Base-by-base conservation (phyloP, 345 rosid species). In the Hypericum androsaemum region DNA sequence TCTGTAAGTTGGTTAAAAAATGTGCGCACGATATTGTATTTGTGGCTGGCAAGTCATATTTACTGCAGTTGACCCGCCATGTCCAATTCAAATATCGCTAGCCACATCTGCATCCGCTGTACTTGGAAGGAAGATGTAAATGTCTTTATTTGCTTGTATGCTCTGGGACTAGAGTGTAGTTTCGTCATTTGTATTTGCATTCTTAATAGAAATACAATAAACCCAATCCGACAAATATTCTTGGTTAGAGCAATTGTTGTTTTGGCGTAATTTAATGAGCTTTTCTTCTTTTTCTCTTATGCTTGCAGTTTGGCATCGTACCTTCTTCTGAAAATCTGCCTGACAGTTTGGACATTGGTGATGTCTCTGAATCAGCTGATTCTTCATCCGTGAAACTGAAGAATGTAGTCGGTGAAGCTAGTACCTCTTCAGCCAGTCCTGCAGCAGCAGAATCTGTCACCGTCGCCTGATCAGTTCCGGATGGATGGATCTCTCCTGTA, bases 321-420 rank as follows among this genome's bases (percentile, higher is more conserved):
- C 95, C 80, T 59, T 74, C 78, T 47, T 52, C 80, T 13, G 86
- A 68, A 72, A 75, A 64, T 54, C 94, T 89, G 48, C 96, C 92
- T 0, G 96, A 86, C 50, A 71, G 83, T 10, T 64, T 86, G 70
- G 97, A 86, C 69, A 89, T 84, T 40, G 88, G 96, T 7, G 98
- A 89, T 60, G 76, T 80, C 11, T 64, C 84, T 16, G 96, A 78
- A 58, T 54, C 68, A 0, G 61, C 63, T 2, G 72, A 68, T 16
- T 49, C 47, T 16, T 59, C 67, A 45, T 43, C 75, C 49, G 53
- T 66, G 61, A 81, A 81, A 68, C 71, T 56, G 69, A 89, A 75
- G 80, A 75, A 62, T 40, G 67, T 72, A 6, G 64, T 61, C 37
- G 71, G 63, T 28, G 94, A 79, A 73, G 74, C 69, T 7, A 59